Evolutionary conservation across 2,329 filamentous ascomycete species (phyloP).

Genomic region (Fusarium sp.): DNA sequence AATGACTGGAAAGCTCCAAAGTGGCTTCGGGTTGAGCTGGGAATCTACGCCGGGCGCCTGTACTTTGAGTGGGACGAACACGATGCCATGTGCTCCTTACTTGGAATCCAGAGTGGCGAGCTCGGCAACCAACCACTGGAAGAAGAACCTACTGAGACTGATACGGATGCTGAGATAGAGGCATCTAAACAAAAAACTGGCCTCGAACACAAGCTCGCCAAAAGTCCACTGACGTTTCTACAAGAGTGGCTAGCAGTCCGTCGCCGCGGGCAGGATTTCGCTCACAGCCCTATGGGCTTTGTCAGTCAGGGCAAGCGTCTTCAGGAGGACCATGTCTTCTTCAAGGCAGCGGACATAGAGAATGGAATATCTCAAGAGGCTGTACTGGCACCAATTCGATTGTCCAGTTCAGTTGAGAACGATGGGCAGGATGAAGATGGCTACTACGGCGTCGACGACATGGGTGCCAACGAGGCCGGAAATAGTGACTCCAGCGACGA

Average conservation of each 20-base stretch:
- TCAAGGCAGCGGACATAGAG: constrained; percentile 42
- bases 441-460: constrained; percentile 40
- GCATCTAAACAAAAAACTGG: not conserved
- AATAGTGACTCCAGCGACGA: constrained; percentile 32
- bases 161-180: not conserved
- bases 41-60: constrained; percentile 67
- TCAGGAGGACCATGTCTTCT: constrained; percentile 60
- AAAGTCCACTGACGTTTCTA: constrained; percentile 56
- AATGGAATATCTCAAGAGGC: not conserved
- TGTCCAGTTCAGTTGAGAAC: not conserved
- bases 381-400: constrained; percentile 9
- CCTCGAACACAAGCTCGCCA: constrained; percentile 8
- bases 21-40: constrained; percentile 67
- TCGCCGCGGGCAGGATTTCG: constrained; percentile 65
- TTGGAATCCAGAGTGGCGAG: constrained; percentile 42
- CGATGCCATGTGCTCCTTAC: constrained; percentile 43
- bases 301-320: constrained; percentile 62
- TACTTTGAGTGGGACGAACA: constrained; percentile 66
- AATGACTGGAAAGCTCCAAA: constrained; percentile 54
- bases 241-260: constrained; percentile 66
- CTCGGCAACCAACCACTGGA: not conserved
- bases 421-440: constrained; percentile 20
- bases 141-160: not conserved
- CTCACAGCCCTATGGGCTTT: constrained; percentile 68
- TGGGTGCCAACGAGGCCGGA: constrained; percentile 39